Evolutionary conservation across 306 rosid genomes (phyloP).

Genomic region (Morella rubra): DNA sequence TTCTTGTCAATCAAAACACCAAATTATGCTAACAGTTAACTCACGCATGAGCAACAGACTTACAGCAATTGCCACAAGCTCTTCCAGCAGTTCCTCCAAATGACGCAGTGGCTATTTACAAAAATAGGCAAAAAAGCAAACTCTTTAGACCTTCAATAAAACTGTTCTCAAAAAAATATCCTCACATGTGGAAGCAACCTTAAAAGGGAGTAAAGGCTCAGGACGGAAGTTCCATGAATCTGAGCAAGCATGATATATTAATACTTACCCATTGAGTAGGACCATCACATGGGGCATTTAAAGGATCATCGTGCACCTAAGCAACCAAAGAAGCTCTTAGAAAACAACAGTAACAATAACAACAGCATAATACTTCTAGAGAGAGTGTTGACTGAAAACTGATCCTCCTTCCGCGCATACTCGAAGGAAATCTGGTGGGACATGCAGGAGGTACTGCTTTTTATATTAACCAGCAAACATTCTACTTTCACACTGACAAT

Average conservation of each 20-base stretch:
- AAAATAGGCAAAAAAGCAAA: conserved; percentile 17
- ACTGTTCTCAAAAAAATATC: neutral
- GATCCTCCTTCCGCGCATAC: neutral
- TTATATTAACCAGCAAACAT: neutral
- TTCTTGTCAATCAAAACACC: neutral
- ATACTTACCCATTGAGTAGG: conserved; percentile 96
- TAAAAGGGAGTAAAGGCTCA: conserved; percentile 6
- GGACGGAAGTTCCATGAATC: conserved; percentile 15
- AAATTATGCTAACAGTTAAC: neutral
- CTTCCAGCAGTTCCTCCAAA: conserved; percentile 85
- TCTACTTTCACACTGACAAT: neutral
- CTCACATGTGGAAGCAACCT: conserved; percentile 5
- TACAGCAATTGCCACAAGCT: conserved; percentile 96
- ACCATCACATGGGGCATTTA: conserved; percentile 94
- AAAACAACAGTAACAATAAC: neutral
- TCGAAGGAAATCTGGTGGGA: neutral
- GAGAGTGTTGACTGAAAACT: neutral
- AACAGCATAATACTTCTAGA: neutral
- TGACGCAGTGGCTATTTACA: conserved; percentile 76
- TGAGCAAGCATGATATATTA: conserved; percentile 7
- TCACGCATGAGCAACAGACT: conserved; percentile 35
- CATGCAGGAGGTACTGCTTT: neutral
- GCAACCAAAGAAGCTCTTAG: conserved; percentile 25
- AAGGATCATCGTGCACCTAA: conserved; percentile 95
- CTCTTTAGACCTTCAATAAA: conserved; percentile 10